Conservation (phyloP, 768 basidiomycete species). For the Collybiopsis luxurians region DNA sequence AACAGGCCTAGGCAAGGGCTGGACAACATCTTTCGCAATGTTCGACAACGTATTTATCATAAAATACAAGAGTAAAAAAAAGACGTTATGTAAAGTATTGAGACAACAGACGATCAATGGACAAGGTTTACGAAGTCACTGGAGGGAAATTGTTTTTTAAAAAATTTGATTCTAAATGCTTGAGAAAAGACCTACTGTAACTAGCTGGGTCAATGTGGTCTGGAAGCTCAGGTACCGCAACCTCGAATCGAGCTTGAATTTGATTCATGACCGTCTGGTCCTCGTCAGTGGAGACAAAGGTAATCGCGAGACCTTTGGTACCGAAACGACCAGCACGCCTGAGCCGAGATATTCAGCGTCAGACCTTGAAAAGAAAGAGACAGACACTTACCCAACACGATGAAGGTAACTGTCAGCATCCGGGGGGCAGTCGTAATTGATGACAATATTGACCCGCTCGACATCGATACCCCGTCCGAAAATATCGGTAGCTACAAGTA, state of each 20-base stretch:
- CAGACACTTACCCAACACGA: constrained; percentile 77
- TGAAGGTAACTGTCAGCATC: constrained; percentile 99
- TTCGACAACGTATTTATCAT: neutral
- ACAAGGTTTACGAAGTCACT: constrained; percentile 50
- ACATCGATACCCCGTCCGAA: constrained; percentile 99
- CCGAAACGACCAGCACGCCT: constrained; percentile 99
- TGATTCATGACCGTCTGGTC: constrained; percentile 93
- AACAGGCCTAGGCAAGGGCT: no score
- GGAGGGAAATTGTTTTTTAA: neutral
- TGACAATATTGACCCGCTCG: constrained; percentile 98
- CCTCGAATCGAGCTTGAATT: constrained; percentile 96
- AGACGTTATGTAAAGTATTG: neutral
- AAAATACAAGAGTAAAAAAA: neutral
- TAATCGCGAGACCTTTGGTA: constrained; percentile 98
- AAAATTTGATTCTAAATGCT: no score
- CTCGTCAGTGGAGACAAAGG: constrained; percentile 88
- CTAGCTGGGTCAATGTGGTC: constrained; percentile 92
- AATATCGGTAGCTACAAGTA: constrained; percentile 97
- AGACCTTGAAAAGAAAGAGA: neutral
- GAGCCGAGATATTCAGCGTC: constrained; percentile 3
- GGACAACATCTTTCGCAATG: neutral
- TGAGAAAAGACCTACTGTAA: constrained; percentile 79
- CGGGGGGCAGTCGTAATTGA: constrained; percentile 97
- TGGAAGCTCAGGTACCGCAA: constrained; percentile 93
- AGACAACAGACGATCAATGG: neutral